Evolutionary conservation across 805 yeast species (phyloP), one percentile per base, ranked within the genome.

Genomic region (Pichia pseudocactophila): DNA sequence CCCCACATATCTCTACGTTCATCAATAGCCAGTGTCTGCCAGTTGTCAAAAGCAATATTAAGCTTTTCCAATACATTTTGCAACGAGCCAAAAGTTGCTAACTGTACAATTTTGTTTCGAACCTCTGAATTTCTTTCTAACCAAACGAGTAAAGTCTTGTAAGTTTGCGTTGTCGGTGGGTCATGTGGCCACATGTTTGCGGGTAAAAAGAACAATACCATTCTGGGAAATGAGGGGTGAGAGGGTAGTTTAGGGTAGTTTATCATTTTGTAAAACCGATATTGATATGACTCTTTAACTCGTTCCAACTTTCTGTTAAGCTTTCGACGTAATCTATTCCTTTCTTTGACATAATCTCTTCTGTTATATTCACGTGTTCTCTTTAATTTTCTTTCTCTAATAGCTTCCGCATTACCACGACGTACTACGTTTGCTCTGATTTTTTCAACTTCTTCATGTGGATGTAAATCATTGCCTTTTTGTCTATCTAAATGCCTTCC

Each of bases 401-500:
- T 63, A 34, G 58, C 65, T 9, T 57, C 69, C 0, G 67, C 59
- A 46, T 73, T 71, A 12, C 78, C 78, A 8, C 79, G 56, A 33
- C 80, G 62, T 34, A 70, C 71, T 20, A 76, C 81, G 36, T 70
- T 65, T 0, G 68, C 62, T 26, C 82, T 53, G 33, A 76, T 48
- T 39, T 51, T 53, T 12, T 68, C 71, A 13, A 78, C 73, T 33
- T 65, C 61, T 2, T 67, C 73, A 1, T 61, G 53, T 0, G 82
- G 82, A 48, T 78, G 83, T 13, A 58, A 42, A 1, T 63, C 52
- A 9, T 76, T 67, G 1, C 82, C 83, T 41, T 73, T 72, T 46
- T 74, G 70, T 36, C 65, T 55, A 50, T 78, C 82, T 34, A 78
- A 54, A 54, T 78, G 83, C 30, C 83, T 62, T 1, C 82, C 82